Conservation (phyloP, 768 basidiomycete genomes). For the Lentinus brumalis region DNA sequence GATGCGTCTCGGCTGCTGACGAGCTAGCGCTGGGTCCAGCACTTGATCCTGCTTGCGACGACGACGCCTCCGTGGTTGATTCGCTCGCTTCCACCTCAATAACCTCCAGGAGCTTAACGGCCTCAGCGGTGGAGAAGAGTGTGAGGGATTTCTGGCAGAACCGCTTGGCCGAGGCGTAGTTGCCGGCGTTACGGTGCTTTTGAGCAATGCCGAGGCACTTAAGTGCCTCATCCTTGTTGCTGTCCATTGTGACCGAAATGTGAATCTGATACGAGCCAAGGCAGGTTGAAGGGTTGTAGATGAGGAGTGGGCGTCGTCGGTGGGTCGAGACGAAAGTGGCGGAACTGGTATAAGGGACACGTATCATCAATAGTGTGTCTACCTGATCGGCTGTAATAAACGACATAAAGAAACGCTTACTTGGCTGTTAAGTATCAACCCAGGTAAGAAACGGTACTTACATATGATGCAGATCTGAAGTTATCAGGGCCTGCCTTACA, state of each 20-base stretch:
- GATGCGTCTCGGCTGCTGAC: slow-evolving; percentile 65
- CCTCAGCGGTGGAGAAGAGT: slow-evolving; percentile 80
- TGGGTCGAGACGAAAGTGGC: not conserved
- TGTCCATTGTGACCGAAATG: slow-evolving; percentile 54
- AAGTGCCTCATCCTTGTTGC: slow-evolving; percentile 89
- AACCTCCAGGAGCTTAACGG: slow-evolving; percentile 60
- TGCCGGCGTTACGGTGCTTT: slow-evolving; percentile 69
- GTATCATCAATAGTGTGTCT: not conserved
- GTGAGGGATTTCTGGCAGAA: slow-evolving; percentile 88
- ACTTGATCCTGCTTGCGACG: slow-evolving; percentile 33
- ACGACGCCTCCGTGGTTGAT: slow-evolving; percentile 38
- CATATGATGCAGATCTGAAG: not conserved
- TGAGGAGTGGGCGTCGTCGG: not conserved
- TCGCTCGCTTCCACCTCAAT: slow-evolving; percentile 58
- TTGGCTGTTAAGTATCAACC: too few relatives aligned
- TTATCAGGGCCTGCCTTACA: not conserved
- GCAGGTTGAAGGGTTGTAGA: slow-evolving; percentile 56
- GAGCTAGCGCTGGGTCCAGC: slow-evolving; percentile 36
- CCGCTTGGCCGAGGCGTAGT: slow-evolving; percentile 77
- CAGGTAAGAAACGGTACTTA: too few relatives aligned
- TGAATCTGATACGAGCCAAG: slow-evolving; percentile 64
- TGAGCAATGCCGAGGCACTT: slow-evolving; percentile 81
- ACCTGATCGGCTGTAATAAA: not conserved
- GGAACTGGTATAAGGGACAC: not conserved
- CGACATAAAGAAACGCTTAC: not conserved